Conservation (phyloP, 768 basidiomycete species). For the Tulasnella sp. region DNA sequence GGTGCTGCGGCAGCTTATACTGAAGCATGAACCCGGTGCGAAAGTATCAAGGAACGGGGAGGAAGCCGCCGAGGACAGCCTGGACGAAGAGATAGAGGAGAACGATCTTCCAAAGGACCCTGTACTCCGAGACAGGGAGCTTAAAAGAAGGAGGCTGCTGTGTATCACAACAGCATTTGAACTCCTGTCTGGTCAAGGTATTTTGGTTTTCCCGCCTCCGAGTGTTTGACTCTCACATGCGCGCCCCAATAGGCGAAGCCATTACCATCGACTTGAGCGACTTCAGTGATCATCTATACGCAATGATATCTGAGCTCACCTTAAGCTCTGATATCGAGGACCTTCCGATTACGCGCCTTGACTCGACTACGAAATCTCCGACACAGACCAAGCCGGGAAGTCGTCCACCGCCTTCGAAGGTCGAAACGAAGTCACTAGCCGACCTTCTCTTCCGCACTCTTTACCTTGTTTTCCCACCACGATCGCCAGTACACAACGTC, state of each 20-base stretch:
- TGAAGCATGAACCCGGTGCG: constrained; percentile 45
- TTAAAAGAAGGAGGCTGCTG: constrained; percentile 65
- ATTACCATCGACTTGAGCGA: constrained; percentile 93
- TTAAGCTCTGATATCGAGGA: constrained; percentile 67
- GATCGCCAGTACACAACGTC: constrained; percentile 55
- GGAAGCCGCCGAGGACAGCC: constrained; percentile 41
- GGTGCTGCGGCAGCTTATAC: constrained; percentile 78
- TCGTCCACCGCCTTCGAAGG: constrained; percentile 35
- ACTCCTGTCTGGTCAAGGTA: constrained; percentile 87
- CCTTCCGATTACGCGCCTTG: constrained; percentile 43
- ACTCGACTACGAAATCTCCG: constrained; percentile 35
- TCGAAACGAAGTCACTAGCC: constrained; percentile 40
- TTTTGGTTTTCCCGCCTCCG: constrained; percentile 22
- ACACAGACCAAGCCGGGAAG: constrained; percentile 36
- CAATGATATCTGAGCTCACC: constrained; percentile 75
- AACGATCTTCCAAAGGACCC: constrained; percentile 35
- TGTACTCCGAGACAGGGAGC: constrained; percentile 34
- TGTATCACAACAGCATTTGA: constrained; percentile 98
- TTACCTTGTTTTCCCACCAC: constrained; percentile 77
- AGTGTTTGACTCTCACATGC: constrained; percentile 48
- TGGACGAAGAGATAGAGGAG: constrained; percentile 27
- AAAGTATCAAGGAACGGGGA: neutral
- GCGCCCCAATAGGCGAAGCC: constrained; percentile 64
- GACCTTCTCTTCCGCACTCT: constrained; percentile 85
- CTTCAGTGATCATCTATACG: constrained; percentile 83